Evolutionary conservation across 2,329 filamentous ascomycete species (phyloP).

Genomic region (Fusarium longipes): DNA sequence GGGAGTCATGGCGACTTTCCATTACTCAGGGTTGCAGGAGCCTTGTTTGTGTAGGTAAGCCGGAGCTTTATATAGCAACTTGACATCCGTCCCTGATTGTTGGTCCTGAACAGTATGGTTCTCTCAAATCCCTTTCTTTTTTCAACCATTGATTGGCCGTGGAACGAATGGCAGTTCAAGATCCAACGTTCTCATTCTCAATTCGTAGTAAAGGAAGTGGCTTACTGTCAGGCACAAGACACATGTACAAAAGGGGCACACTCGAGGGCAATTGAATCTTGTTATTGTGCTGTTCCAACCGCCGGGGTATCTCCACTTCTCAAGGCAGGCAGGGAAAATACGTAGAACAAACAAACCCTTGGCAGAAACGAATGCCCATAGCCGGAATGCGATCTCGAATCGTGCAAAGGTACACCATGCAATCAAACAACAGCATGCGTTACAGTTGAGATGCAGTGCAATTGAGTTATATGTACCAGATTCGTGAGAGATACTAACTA

Average conservation of each 20-base stretch:
- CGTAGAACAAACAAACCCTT: conserved; percentile 20
- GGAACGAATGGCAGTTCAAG: neutral
- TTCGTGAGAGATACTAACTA: neutral
- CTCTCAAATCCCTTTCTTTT: neutral
- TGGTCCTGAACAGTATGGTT: neutral
- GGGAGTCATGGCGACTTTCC: neutral
- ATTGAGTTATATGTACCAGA: neutral
- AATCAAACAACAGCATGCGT: neutral
- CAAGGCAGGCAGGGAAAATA: conserved; percentile 41
- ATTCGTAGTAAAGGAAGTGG: conserved; percentile 7
- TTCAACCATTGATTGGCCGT: neutral
- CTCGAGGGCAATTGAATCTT: conserved; percentile 11
- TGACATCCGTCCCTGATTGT: neutral
- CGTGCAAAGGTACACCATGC: neutral
- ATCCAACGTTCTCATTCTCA: neutral
- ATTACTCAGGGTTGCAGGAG: neutral
- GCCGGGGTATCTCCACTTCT: conserved; percentile 29
- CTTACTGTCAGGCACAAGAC: conserved; percentile 18
- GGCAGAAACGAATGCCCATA: conserved; percentile 5
- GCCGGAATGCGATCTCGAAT: neutral
- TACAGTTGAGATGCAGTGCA: neutral
- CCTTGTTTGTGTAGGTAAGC: neutral
- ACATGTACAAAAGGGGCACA: conserved; percentile 31
- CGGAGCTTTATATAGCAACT: neutral
- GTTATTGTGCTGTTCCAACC: conserved; percentile 11